Percentiles rank a stretch among this genome's conserved stretches.
These are phyloP conservation scores for Rubia yunnanensis DNA, from an alignment of 257 asterid genomes.

Conservation along the genomic window DNA sequence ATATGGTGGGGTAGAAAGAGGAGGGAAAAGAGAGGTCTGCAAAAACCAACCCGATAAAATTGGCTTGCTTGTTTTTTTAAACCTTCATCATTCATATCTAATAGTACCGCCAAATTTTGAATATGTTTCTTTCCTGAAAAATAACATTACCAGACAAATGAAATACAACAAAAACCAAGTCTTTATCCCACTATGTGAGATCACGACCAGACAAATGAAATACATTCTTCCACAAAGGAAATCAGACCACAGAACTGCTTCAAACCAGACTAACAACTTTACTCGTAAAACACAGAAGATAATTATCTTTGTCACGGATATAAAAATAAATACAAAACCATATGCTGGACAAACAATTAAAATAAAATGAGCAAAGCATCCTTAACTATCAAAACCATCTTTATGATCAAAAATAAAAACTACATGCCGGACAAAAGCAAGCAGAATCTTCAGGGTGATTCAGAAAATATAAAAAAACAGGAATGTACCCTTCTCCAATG, in stretches of 20 bases:
- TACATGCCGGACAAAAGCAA: too few species aligned
- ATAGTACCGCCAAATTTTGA: conserved; percentile 12
- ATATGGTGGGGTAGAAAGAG: neutral
- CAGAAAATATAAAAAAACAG: neutral
- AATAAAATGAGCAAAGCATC: neutral
- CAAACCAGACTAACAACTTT: neutral
- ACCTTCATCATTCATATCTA: conserved; percentile 9
- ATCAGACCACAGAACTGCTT: neutral
- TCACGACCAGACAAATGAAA: neutral
- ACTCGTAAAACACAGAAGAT: neutral
- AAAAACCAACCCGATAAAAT: conserved; percentile 12
- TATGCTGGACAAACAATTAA: neutral
- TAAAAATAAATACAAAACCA: too few species aligned
- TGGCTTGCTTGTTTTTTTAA: conserved; percentile 9
- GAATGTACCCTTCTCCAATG: conserved; percentile 41
- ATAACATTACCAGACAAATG: neutral
- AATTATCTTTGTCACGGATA: neutral
- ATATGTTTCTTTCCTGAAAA: conserved; percentile 15
- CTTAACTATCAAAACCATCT: neutral
- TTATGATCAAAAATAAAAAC: too few species aligned
- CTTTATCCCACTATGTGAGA: too few species aligned
- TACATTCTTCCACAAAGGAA: neutral
- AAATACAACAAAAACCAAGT: neutral
- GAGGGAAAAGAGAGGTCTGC: neutral
- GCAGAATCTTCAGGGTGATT: neutral